Evolutionary conservation across 768 basidiomycete species (phyloP).

Genomic region (Boletus subcaerulescens): DNA sequence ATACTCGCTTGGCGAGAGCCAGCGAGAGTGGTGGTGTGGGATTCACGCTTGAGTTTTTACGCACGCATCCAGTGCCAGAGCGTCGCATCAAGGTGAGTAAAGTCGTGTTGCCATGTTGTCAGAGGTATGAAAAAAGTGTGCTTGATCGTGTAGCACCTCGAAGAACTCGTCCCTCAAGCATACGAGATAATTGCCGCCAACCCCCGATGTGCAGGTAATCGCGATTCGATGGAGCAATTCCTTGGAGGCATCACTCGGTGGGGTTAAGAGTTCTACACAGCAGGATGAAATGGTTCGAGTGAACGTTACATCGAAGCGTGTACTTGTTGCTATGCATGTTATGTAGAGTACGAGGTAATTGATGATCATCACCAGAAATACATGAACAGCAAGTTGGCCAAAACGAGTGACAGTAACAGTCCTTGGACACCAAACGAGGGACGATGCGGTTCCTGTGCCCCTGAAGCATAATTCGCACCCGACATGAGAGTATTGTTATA

Average conservation of each 20-base stretch:
- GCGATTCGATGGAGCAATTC: constrained; percentile 31
- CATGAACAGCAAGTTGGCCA: constrained; percentile 3
- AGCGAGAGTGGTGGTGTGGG: constrained; percentile 41
- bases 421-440: not conserved
- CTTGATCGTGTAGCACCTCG: constrained; percentile 40
- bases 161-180: constrained; percentile 55
- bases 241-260: constrained; percentile 14
- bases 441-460: not conserved
- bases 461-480: constrained; percentile 4
- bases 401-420: constrained; percentile 4
- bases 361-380: not conserved
- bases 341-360: not conserved
- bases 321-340: not conserved
- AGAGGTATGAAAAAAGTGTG: not conserved
- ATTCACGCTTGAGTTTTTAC: constrained; percentile 55
- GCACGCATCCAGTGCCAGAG: constrained; percentile 77
- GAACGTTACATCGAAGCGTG: not conserved
- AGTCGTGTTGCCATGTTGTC: not conserved
- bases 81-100: constrained; percentile 66
- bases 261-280: not conserved
- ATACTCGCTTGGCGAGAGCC: constrained; percentile 57
- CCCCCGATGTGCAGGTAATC: constrained; percentile 48
- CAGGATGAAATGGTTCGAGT: not conserved
- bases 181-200: constrained; percentile 53
- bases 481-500: not conserved